phyloP scores from a whole-genome alignment of 139 green algal genomes.

The Pseudopediastrum boryanum region DNA sequence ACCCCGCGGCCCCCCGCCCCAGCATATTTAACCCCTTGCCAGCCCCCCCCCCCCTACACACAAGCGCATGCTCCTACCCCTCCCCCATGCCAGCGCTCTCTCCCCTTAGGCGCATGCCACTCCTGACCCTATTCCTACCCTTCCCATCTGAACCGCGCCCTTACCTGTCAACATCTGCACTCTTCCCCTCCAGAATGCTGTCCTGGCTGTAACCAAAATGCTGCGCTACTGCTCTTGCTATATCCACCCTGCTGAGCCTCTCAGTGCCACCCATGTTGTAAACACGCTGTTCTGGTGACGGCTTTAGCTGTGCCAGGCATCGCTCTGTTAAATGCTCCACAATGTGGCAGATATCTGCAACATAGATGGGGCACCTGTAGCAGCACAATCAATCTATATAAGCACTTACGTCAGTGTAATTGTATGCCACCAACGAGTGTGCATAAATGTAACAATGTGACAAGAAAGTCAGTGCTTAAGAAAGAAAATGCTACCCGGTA shows the following conservation, averaged over 20 bases:
- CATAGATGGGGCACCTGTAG: slow-evolving; percentile 47
- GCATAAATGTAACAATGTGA: neutral
- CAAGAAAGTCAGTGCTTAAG: neutral
- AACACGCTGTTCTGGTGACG: slow-evolving; percentile 33
- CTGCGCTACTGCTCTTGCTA: slow-evolving; percentile 59
- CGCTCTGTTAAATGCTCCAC: slow-evolving; percentile 12
- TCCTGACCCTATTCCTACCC: too few relatives aligned
- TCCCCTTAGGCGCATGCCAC: too few relatives aligned
- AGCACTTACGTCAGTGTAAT: neutral
- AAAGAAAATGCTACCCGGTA: neutral
- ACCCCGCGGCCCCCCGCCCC: too few relatives aligned
- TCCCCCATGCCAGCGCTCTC: too few relatives aligned
- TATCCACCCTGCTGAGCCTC: slow-evolving; percentile 71
- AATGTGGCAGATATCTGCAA: slow-evolving; percentile 43
- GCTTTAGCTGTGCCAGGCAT: neutral
- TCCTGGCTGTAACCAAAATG: slow-evolving; percentile 37
- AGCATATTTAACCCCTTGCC: too few relatives aligned
- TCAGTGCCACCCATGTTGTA: slow-evolving; percentile 77
- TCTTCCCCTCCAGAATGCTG: slow-evolving; percentile 25
- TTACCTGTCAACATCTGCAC: slow-evolving; percentile 41
- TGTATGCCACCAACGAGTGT: neutral
- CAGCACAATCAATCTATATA: neutral
- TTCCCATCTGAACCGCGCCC: too few relatives aligned
- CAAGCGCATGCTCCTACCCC: too few relatives aligned
- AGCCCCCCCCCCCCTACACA: too few relatives aligned